phyloP scores from a whole-genome alignment of 805 yeast genomes.

The Starmerella vaccinii region DNA sequence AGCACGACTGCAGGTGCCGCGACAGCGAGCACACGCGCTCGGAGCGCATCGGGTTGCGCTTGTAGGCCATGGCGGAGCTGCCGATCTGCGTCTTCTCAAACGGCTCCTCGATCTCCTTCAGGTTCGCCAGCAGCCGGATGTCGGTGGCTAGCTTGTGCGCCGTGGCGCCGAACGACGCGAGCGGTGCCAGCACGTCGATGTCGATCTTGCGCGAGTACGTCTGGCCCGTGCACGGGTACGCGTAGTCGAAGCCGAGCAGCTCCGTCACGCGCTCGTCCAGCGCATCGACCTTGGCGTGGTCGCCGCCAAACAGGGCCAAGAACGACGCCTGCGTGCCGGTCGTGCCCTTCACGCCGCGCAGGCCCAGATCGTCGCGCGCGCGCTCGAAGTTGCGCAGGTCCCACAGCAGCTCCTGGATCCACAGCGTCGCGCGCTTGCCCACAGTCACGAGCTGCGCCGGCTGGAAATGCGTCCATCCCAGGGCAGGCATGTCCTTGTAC shows the following conservation, averaged over 20 bases:
- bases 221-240: slow-evolving; percentile 97
- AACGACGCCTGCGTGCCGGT: slow-evolving; percentile 98
- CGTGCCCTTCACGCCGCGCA: slow-evolving; percentile 98
- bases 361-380: slow-evolving; percentile 91
- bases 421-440: slow-evolving; percentile 93
- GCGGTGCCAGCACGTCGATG: slow-evolving; percentile 83
- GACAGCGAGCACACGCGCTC: slow-evolving; percentile 98
- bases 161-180: slow-evolving; percentile 89
- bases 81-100: slow-evolving; percentile 98
- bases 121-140: slow-evolving; percentile 85
- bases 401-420: slow-evolving; percentile 97
- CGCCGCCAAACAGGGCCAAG: slow-evolving; percentile 88
- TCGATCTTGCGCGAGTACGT: slow-evolving; percentile 98
- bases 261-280: slow-evolving; percentile 88
- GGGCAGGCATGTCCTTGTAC: slow-evolving; percentile 89
- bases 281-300: slow-evolving; percentile 90
- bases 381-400: slow-evolving; percentile 91
- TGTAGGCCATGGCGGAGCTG: slow-evolving; percentile 97
- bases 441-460: slow-evolving; percentile 98
- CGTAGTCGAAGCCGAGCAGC: slow-evolving; percentile 84
- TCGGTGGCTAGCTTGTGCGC: slow-evolving; percentile 98
- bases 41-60: slow-evolving; percentile 98
- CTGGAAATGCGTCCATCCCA: slow-evolving; percentile 99
- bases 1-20: slow-evolving; percentile 85
- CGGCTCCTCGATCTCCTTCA: slow-evolving; percentile 97